These are phyloP conservation scores for Penicillium sp. DNA, from an alignment of 2,329 filamentous ascomycete species.

Conservation along the genomic window DNA sequence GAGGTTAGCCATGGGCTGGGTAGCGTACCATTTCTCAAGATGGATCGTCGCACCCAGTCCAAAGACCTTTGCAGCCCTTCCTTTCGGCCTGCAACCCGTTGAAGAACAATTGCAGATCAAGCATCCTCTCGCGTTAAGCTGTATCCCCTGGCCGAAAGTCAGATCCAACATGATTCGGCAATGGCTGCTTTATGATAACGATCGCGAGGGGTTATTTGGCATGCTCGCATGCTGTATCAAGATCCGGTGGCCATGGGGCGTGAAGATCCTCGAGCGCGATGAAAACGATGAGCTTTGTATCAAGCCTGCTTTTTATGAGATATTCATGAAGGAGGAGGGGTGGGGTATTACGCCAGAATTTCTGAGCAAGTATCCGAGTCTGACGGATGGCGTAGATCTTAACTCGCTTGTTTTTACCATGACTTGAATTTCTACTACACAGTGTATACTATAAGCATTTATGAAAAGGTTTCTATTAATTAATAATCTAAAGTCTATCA, in stretches of 20 bases:
- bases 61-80: conserved; percentile 18
- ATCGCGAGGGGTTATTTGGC: conserved; percentile 16
- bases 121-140: conserved; percentile 22
- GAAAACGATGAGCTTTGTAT: conserved; percentile 20
- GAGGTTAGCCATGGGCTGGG: conserved; percentile 22
- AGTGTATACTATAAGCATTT: background rate
- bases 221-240: conserved; percentile 23
- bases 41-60: conserved; percentile 26
- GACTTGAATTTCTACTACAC: background rate
- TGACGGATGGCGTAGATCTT: conserved; percentile 22
- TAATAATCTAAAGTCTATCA: background rate
- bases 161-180: conserved; percentile 24
- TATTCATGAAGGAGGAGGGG: conserved; percentile 20
- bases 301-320: conserved; percentile 17
- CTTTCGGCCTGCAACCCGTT: conserved; percentile 18
- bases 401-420: conserved; percentile 10
- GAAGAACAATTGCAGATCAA: conserved; percentile 19
- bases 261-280: conserved; percentile 23
- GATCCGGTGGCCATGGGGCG: conserved; percentile 28
- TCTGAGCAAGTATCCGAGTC: conserved; percentile 22
- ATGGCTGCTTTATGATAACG: conserved; percentile 20
- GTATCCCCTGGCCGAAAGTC: conserved; percentile 25
- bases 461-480: background rate
- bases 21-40: conserved; percentile 21
- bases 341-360: conserved; percentile 30